Percentiles rank a stretch among this genome's conserved stretches.
These are phyloP conservation scores for Mycena crocata DNA, from an alignment of 768 basidiomycete genomes.

Conservation along the genomic window DNA sequence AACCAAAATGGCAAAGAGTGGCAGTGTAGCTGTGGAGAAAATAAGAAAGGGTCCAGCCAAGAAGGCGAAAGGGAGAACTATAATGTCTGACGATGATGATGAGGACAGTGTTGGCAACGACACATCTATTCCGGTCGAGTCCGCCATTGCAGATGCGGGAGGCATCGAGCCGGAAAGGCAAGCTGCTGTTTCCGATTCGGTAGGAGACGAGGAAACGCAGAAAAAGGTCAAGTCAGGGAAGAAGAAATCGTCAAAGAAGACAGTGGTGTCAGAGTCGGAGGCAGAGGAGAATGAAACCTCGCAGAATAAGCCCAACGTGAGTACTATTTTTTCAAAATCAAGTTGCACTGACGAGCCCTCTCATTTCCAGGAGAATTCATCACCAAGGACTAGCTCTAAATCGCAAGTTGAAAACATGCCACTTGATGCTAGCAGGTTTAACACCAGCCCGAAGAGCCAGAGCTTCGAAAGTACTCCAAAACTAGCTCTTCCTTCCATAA, in stretches of 20 bases:
- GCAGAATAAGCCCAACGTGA: slow-evolving; percentile 23
- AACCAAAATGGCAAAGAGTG: slow-evolving; percentile 36
- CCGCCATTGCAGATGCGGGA: background rate
- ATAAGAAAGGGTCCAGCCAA: slow-evolving; percentile 21
- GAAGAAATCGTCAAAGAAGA: slow-evolving; percentile 28
- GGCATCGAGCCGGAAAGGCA: background rate
- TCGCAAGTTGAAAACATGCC: slow-evolving; percentile 17
- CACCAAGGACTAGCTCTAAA: slow-evolving; percentile 22
- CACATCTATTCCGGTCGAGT: background rate
- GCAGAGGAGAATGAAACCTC: slow-evolving; percentile 22
- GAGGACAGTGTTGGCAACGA: slow-evolving; percentile 29
- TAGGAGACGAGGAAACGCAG: background rate
- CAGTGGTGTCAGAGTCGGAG: slow-evolving; percentile 34
- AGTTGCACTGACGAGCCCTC: background rate
- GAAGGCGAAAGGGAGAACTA: slow-evolving; percentile 28
- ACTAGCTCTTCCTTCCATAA: slow-evolving; percentile 37
- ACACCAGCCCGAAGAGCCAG: slow-evolving; percentile 6
- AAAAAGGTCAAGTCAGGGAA: slow-evolving; percentile 18
- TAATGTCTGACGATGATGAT: slow-evolving; percentile 50
- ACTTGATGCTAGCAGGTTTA: background rate
- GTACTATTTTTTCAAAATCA: background rate
- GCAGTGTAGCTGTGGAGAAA: background rate
- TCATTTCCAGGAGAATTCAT: slow-evolving; percentile 27
- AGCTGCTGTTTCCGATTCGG: slow-evolving; percentile 12
- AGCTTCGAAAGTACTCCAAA: slow-evolving; percentile 24